Conservation (phyloP, 495 filamentous ascomycete species). For the Sordaria brevicollis region DNA sequence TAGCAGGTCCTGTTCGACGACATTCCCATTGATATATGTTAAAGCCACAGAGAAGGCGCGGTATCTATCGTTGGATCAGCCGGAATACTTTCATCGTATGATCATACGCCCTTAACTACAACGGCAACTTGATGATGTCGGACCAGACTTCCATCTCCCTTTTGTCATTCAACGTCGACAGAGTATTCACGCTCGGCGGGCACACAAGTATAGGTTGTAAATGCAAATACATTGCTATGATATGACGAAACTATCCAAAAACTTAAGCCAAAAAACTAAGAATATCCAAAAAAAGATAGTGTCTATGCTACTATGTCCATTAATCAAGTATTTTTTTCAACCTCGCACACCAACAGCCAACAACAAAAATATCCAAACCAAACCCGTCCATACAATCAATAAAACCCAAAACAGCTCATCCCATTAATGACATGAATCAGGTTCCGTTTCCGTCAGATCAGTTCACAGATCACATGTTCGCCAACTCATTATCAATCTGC, state of each 20-base stretch:
- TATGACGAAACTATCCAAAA: neutral
- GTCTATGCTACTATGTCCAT: neutral
- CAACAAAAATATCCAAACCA: neutral
- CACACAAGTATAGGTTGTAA: neutral
- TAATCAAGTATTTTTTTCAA: neutral
- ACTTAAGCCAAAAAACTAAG: neutral
- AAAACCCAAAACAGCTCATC: neutral
- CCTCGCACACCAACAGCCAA: no score
- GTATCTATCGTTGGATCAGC: no score
- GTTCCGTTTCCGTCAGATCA: neutral
- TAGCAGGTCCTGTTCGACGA: no score
- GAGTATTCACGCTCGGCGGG: no score
- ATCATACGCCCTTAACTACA: no score
- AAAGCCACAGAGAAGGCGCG: no score
- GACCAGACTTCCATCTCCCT: no score
- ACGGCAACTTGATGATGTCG: no score
- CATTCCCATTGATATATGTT: no score
- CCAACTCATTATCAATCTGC: conserved; percentile 86
- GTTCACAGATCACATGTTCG: conserved; percentile 61
- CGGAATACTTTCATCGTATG: no score
- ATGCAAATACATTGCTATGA: neutral
- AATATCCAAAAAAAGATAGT: neutral
- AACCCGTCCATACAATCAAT: neutral
- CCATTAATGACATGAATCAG: neutral
- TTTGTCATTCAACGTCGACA: no score